Percentiles rank a stretch among this genome's conserved stretches.
Evolutionary conservation across 176 grass and related monocot species (phyloP).

Genomic region (Eleusine indica): DNA sequence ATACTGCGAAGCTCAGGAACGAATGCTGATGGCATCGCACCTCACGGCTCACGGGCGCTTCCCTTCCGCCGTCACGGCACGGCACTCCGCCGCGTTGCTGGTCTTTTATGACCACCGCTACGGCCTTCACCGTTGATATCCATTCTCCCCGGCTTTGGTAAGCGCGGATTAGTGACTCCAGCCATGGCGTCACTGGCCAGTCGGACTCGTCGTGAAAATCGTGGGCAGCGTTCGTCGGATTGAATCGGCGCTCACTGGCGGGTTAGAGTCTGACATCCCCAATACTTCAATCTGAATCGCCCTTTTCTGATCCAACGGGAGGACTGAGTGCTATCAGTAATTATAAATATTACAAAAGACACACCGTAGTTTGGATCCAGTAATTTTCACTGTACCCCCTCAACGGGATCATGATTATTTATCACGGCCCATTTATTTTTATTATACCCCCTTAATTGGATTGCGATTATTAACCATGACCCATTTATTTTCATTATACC

Average conservation of each 20-base stretch:
- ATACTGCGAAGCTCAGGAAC: no score
- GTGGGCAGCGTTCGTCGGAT: no score
- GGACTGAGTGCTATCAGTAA: not conserved
- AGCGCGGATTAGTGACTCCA: not conserved
- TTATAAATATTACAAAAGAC: no score
- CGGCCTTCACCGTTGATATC: not conserved
- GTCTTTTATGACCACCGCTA: not conserved
- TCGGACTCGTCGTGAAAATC: no score
- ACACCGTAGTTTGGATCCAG: not conserved
- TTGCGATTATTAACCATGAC: not conserved
- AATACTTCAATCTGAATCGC: not conserved
- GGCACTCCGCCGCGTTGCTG: not conserved
- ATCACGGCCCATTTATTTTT: not conserved
- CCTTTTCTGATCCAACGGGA: not conserved
- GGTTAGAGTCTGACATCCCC: no score
- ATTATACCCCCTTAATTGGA: no score
- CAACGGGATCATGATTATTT: not conserved
- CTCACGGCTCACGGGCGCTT: no score
- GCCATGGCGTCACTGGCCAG: not conserved
- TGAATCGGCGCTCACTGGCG: no score
- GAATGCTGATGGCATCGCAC: no score
- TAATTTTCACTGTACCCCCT: not conserved
- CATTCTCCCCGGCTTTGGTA: no score
- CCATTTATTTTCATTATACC: not conserved
- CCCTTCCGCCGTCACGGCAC: no score